Conservation (phyloP, 805 yeast species). For the Komagataella populi region DNA sequence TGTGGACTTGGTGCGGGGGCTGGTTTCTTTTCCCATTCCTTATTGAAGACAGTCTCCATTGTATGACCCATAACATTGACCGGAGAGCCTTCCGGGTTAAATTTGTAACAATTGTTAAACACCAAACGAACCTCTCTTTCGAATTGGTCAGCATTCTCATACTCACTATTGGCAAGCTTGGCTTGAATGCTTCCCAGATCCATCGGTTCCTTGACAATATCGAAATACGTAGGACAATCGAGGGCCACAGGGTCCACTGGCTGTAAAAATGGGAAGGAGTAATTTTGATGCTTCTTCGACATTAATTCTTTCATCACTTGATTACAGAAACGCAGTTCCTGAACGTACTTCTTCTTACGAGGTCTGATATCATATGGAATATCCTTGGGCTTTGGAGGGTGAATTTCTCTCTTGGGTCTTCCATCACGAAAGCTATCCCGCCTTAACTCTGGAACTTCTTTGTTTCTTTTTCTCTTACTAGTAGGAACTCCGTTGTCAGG, state of each 20-base stretch:
- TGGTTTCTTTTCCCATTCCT: constrained; percentile 82
- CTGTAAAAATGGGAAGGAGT: constrained; percentile 79
- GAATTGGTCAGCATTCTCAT: constrained; percentile 80
- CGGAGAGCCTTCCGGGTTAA: constrained; percentile 95
- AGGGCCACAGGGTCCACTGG: constrained; percentile 95
- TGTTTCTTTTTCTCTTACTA: constrained; percentile 17
- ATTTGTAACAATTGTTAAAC: constrained; percentile 78
- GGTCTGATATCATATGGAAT: constrained; percentile 87
- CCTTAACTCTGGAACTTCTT: constrained; percentile 51
- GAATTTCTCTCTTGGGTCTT: constrained; percentile 90
- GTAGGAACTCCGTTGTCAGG: constrained; percentile 16
- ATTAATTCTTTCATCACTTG: constrained; percentile 70
- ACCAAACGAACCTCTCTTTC: constrained; percentile 73
- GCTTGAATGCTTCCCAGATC: constrained; percentile 77
- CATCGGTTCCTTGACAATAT: constrained; percentile 86
- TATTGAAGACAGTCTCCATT: constrained; percentile 73
- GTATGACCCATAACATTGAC: constrained; percentile 93
- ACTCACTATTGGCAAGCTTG: constrained; percentile 75
- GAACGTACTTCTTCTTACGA: constrained; percentile 79
- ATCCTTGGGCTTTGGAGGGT: constrained; percentile 92
- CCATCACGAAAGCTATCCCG: constrained; percentile 58
- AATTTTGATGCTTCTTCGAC: constrained; percentile 71
- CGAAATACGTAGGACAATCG: constrained; percentile 82
- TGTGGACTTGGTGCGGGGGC: constrained; percentile 49
- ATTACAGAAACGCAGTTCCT: constrained; percentile 78